Evolutionary conservation across 2,329 filamentous ascomycete genomes (phyloP).

Genomic region (Fusarium sp.): DNA sequence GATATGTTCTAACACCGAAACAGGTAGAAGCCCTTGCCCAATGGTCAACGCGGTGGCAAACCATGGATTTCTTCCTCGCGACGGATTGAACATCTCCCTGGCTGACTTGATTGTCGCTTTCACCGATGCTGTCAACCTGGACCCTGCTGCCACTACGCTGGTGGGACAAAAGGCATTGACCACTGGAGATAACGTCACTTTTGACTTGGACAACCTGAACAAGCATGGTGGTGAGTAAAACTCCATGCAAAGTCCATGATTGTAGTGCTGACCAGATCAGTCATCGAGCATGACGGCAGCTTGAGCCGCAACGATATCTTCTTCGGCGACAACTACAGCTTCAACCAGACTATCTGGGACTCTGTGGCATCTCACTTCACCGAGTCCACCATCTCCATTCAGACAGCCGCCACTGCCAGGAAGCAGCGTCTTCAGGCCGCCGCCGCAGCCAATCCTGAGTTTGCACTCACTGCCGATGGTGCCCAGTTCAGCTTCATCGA

Average conservation of each 20-base stretch:
- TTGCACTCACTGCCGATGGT: constrained; percentile 7
- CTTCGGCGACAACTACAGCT: constrained; percentile 40
- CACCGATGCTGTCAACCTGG: constrained; percentile 37
- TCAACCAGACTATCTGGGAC: constrained; percentile 40
- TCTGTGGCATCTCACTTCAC: constrained; percentile 33
- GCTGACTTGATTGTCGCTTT: constrained; percentile 36
- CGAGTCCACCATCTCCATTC: constrained; percentile 36
- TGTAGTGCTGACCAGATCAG: constrained; percentile 5
- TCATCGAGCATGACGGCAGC: constrained; percentile 40
- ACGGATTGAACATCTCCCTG: constrained; percentile 32
- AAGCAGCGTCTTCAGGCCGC: constrained; percentile 34
- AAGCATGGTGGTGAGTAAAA: constrained; percentile 29
- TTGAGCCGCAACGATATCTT: constrained; percentile 37
- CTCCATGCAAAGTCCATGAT: rapidly evolving
- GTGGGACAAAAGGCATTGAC: constrained; percentile 35
- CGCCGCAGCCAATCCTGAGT: constrained; percentile 33
- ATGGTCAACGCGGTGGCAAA: constrained; percentile 39
- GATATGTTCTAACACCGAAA: not conserved
- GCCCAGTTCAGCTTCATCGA: constrained; percentile 36
- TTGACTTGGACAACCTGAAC: constrained; percentile 36
- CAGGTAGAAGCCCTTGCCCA: constrained; percentile 39
- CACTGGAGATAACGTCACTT: constrained; percentile 34
- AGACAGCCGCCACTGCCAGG: constrained; percentile 32
- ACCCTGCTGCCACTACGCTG: constrained; percentile 39
- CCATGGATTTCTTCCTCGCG: constrained; percentile 38